Evolutionary conservation across 257 asterid genomes (phyloP).

Genomic region (Eustoma russellianum): DNA sequence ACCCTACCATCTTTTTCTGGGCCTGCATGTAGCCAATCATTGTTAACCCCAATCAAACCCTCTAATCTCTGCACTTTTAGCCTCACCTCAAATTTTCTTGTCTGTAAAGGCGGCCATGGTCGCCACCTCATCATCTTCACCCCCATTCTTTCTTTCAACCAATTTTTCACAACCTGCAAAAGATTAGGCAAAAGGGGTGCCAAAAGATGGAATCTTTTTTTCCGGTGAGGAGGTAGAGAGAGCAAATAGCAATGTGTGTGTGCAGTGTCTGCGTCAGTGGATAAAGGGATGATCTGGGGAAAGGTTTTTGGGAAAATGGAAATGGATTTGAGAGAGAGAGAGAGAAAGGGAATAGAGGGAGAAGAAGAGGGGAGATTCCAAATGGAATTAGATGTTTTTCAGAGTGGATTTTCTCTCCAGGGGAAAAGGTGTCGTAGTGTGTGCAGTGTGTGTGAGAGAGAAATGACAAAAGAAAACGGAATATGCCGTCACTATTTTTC

Average conservation of each 20-base stretch:
- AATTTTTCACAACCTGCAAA: slow-evolving; percentile 2
- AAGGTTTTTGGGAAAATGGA: slow-evolving; percentile 16
- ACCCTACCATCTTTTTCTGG: slow-evolving; percentile 37
- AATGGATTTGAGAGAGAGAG: not conserved
- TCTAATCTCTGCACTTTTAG: slow-evolving; percentile 49
- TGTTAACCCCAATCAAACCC: slow-evolving; percentile 16
- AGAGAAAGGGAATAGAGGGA: not conserved
- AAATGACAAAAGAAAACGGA: slow-evolving; percentile 5
- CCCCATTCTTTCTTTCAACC: slow-evolving; percentile 37
- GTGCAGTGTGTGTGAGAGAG: not conserved
- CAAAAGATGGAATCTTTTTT: not conserved
- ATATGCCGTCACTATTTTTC: slow-evolving; percentile 22
- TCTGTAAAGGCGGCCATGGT: slow-evolving; percentile 86
- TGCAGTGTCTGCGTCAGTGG: not conserved
- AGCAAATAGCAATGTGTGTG: not conserved
- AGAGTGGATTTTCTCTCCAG: not conserved
- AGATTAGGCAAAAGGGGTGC: not conserved
- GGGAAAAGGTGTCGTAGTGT: not conserved
- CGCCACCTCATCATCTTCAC: slow-evolving; percentile 94
- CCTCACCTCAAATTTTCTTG: slow-evolving; percentile 59
- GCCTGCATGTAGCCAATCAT: slow-evolving; percentile 49
- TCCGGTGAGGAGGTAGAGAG: not conserved
- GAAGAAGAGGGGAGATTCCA: not conserved
- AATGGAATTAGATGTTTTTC: slow-evolving; percentile 5
- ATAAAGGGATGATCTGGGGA: slow-evolving; percentile 26